These are phyloP conservation scores for Fusarium torulosum DNA, from an alignment of 2,329 filamentous ascomycete genomes.

Conservation along the genomic window DNA sequence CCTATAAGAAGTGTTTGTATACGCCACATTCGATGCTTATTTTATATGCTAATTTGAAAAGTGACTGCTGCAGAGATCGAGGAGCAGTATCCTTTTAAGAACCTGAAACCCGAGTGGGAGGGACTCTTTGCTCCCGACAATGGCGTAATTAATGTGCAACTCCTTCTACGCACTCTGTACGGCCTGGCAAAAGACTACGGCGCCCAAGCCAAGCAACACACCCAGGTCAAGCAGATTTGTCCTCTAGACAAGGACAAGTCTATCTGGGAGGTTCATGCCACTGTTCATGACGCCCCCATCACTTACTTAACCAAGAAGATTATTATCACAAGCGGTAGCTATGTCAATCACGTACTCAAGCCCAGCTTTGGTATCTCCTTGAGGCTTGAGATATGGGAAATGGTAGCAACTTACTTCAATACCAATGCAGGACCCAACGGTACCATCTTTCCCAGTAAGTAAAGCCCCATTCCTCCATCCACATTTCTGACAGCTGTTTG, in stretches of 20 bases:
- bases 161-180: constrained; percentile 17
- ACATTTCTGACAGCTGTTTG: fast-evolving
- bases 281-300: neutral
- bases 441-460: constrained; percentile 33
- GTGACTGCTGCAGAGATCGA: constrained; percentile 17
- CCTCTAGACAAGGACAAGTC: constrained; percentile 7
- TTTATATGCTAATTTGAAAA: neutral
- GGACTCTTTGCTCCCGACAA: constrained; percentile 30
- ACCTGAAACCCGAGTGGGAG: constrained; percentile 2
- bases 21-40: fast-evolving
- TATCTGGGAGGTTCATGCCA: constrained; percentile 22
- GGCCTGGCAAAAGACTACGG: constrained; percentile 29
- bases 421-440: constrained; percentile 32
- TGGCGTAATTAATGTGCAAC: constrained; percentile 29
- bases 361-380: constrained; percentile 30
- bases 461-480: fast-evolving
- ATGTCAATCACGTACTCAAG: constrained; percentile 31
- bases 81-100: constrained; percentile 25
- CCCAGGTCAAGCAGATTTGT: constrained; percentile 12
- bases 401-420: constrained; percentile 37
- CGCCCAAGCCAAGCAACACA: constrained; percentile 25
- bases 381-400: constrained; percentile 35
- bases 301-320: constrained; percentile 24
- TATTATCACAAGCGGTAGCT: constrained; percentile 19
- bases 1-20: constrained; percentile 13